Evolutionary conservation across 176 grass and related monocot species (phyloP), one percentile per base, ranked within the genome.

Genomic region (Triticum urartu): DNA sequence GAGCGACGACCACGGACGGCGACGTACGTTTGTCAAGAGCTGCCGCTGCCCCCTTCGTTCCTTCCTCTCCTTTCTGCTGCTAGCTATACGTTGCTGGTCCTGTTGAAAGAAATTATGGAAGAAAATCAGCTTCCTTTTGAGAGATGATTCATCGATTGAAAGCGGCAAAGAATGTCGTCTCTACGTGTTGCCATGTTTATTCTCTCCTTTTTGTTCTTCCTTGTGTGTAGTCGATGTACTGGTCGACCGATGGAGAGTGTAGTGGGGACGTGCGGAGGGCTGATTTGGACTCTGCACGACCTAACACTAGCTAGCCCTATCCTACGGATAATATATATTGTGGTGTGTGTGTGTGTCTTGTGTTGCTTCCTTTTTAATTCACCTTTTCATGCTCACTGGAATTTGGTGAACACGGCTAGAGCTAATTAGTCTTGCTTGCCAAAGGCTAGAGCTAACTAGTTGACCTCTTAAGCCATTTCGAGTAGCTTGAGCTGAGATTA

Each of bases 341-440:
- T 54, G 74, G 25, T 70, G 72, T 52, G 52, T 26, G 25, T 26
- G 14, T 20, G 64, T 54, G 24, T 77, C 60, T 33, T 58, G 79
- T 54, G 45, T 91, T 91, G 85, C 89, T 91, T 91, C 76, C 28
- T 70, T 64, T 75, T 50, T 66, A 88, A 85, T 91, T 79, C 58
- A 90, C 58, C 74, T 4, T 15, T 20, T 63, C 63, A 35, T 70
- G 63, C 21, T 73, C 39, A 47, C 2, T 47, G 3, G 71, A 47
- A 74, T 74, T 17, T 47, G n/a, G 40, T 25, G 71, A 47, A n/a
- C 3, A 74, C 6, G 3, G 3, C 45, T 47, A 13, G 1, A 4
- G 45, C 10, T 11, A 47, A 13, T 47, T 22, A 22, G n/a, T 34
- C 3, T 4, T 34, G 5, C 5, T 34, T 34, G 34, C 4, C 4